Percentiles rank a stretch among this genome's conserved stretches.
phyloP scores from a whole-genome alignment of 139 green algal species.

The Chlamydomonas incerta region DNA sequence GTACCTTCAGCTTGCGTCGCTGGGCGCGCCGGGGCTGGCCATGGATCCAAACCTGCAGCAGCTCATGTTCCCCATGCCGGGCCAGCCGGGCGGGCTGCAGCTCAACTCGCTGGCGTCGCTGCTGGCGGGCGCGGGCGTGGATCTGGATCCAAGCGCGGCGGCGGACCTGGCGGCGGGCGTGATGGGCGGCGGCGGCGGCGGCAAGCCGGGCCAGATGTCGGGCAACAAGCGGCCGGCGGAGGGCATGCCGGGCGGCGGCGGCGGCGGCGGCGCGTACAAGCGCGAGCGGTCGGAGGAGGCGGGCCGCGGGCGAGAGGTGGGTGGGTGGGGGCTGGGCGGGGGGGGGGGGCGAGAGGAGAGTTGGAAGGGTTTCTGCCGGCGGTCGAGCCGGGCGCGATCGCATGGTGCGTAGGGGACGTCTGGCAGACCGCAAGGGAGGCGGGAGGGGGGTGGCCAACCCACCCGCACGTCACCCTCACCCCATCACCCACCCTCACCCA shows the following conservation, averaged over 20 bases:
- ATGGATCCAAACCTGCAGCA: no score
- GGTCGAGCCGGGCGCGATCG: no score
- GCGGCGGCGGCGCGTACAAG: conserved; percentile 15
- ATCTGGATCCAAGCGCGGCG: neutral
- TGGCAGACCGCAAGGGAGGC: no score
- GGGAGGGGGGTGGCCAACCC: neutral
- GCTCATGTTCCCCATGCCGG: neutral
- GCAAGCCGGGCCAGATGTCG: neutral
- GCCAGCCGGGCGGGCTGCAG: neutral
- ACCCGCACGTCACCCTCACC: neutral
- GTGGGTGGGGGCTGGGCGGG: no score
- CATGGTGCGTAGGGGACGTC: no score
- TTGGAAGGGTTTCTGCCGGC: no score
- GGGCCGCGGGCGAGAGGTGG: conserved; percentile 30
- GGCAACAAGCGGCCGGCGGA: conserved; percentile 20
- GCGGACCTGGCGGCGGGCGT: neutral
- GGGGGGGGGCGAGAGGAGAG: neutral
- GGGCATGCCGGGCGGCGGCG: neutral
- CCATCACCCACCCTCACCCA: neutral
- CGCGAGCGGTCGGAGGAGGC: conserved; percentile 36
- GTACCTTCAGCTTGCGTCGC: neutral
- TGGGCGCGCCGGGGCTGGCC: no score
- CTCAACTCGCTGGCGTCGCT: conserved; percentile 23
- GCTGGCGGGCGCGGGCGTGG: neutral
- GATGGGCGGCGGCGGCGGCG: neutral